phyloP scores from a whole-genome alignment of 129 eudicot genomes.

The sunflower (Helianthus annuus) region DNA sequence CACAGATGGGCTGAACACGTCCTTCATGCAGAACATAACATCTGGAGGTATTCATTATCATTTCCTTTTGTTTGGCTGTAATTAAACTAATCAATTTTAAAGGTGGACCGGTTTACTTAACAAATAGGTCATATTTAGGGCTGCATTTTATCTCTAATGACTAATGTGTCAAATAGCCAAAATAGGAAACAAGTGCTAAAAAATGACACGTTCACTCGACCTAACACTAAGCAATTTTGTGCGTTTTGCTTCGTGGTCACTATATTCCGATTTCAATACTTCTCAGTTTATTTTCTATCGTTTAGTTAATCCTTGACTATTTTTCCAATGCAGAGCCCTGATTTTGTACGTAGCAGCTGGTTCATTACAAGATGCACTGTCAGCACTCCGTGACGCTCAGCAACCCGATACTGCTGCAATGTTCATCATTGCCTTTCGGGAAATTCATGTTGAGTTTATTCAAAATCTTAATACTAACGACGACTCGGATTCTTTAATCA shows the following conservation, averaged over 20 bases:
- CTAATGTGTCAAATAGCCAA: not conserved
- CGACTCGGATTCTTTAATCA: conserved; percentile 41
- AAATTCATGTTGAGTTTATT: conserved; percentile 61
- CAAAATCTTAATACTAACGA: conserved; percentile 39
- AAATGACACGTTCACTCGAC: not conserved
- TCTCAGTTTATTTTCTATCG: not conserved
- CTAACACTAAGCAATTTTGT: not conserved
- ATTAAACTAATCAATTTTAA: not conserved
- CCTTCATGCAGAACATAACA: conserved; percentile 77
- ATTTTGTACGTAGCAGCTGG: conserved; percentile 89
- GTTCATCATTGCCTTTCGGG: conserved; percentile 82
- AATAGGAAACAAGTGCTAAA: conserved; percentile 1
- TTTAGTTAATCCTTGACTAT: not conserved
- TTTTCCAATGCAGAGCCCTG: conserved; percentile 61
- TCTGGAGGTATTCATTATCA: conserved; percentile 72
- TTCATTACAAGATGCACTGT: conserved; percentile 85
- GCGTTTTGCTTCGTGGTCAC: not conserved
- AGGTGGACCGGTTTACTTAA: not conserved
- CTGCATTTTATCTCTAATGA: not conserved
- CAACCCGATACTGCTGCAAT: conserved; percentile 97
- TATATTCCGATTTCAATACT: not conserved
- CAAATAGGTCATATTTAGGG: not conserved
- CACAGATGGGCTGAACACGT: conserved; percentile 96
- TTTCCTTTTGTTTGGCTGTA: not conserved
- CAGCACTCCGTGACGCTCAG: conserved; percentile 85